Base-by-base conservation (phyloP, 805 yeast species). In the Torulaspora franciscae region DNA sequence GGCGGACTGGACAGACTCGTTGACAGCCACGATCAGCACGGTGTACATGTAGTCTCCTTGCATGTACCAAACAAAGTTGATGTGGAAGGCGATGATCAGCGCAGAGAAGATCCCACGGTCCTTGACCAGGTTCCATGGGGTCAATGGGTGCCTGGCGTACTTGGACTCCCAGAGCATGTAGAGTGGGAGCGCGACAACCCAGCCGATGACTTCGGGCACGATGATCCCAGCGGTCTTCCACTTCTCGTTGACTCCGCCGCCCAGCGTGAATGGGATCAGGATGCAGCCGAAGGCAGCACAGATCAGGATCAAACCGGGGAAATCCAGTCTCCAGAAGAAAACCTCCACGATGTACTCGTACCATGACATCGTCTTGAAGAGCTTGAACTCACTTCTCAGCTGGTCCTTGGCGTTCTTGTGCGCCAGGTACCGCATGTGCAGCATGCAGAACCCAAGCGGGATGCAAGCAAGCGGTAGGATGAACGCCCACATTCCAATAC, bases 61-160 rank as follows among this genome's bases (percentile, higher is more conserved):
- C 79, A 80, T 74, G 59, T 76, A 73, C 80, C 81, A 80, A 37
- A 77, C 65, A 50, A 78, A 71, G 61, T 80, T 72, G 49, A 79
- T 71, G 48, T 79, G 65, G 45, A 79, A 59, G 10, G 76, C 84
- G 49, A 82, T 76, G 34, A 72, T 50, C 42, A 80, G 57, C 17
- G 86, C 83, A n/a, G 82, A 67, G 76, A 80, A 77, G 19, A 82
- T 77, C 50, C 83, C 83, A 49, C 85, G 73, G 58, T 82, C 82
- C 44, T 66, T 74, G 60, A 83, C 56, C 48, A 79, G 69, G 11
- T 66, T 57, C 58, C 70, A 64, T 19, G 88, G 86, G 11, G 75
- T 55, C 37, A 83, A 61, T 7, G 90, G 88, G 54, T 71, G 70
- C 39, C 60, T 65, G 24, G 86, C 76, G 46, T 65, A 70, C 50